These are phyloP conservation scores for Bipolaris zeicola DNA, from an alignment of 2,329 filamentous ascomycete genomes.

Conservation along the genomic window DNA sequence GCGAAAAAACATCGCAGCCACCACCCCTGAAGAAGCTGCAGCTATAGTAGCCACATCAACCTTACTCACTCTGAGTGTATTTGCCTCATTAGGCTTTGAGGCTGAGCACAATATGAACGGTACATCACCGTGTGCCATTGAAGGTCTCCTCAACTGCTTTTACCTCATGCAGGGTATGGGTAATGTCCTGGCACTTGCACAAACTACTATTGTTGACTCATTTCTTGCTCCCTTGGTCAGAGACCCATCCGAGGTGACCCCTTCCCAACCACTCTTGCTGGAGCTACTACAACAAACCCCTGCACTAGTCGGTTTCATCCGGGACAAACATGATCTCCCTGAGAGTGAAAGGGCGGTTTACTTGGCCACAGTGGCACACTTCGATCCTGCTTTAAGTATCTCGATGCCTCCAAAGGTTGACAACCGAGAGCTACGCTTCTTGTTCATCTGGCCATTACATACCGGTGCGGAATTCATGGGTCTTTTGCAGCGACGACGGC, in stretches of 20 bases:
- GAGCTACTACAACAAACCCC: slow-evolving; percentile 31
- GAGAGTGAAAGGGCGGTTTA: slow-evolving; percentile 24
- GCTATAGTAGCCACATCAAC: slow-evolving; percentile 41
- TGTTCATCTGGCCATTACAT: slow-evolving; percentile 48
- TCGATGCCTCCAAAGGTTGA: slow-evolving; percentile 32
- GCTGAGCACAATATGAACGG: slow-evolving; percentile 16
- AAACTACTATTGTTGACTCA: slow-evolving; percentile 25
- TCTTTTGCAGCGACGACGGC: slow-evolving; percentile 38
- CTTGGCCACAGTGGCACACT: slow-evolving; percentile 21
- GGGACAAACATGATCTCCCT: slow-evolving; percentile 25
- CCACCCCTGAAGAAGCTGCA: slow-evolving; percentile 39
- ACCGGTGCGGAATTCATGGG: slow-evolving; percentile 41
- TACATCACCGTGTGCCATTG: slow-evolving; percentile 26
- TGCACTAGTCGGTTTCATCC: slow-evolving; percentile 25
- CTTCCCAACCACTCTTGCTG: slow-evolving; percentile 37
- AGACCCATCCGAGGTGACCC: slow-evolving; percentile 25
- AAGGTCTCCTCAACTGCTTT: slow-evolving; percentile 44
- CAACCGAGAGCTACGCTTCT: slow-evolving; percentile 44
- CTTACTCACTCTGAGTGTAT: slow-evolving; percentile 39
- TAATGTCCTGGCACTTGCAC: slow-evolving; percentile 33
- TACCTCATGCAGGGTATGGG: slow-evolving; percentile 44
- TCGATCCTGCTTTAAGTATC: slow-evolving; percentile 29
- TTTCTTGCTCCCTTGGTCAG: slow-evolving; percentile 33
- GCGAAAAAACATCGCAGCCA: slow-evolving; percentile 34
- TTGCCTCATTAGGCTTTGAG: slow-evolving; percentile 39